Evolutionary conservation across 768 basidiomycete genomes (phyloP).

Genomic region (Pleurotus tuoliensis): DNA sequence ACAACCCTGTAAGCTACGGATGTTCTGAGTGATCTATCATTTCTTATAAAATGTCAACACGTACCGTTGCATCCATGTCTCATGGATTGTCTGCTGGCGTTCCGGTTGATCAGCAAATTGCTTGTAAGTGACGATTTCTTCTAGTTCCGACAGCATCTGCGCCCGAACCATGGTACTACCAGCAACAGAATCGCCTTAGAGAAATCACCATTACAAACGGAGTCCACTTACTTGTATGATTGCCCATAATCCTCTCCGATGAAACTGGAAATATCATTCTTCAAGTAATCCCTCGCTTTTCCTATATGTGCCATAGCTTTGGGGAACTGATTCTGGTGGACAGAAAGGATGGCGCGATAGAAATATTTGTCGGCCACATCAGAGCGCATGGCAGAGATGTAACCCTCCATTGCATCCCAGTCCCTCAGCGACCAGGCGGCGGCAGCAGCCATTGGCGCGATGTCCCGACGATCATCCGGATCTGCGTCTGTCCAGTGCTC

Average conservation of each 20-base stretch:
- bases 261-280: slow-evolving; percentile 86
- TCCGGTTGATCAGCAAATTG: slow-evolving; percentile 92
- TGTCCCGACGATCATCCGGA: slow-evolving; percentile 81
- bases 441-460: slow-evolving; percentile 95
- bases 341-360: slow-evolving; percentile 92
- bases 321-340: slow-evolving; percentile 94
- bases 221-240: slow-evolving; percentile 77
- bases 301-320: slow-evolving; percentile 89
- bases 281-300: slow-evolving; percentile 87
- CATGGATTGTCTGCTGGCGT: slow-evolving; percentile 81
- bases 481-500: slow-evolving; percentile 82
- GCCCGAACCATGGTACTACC: slow-evolving; percentile 90
- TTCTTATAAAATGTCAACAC: not conserved
- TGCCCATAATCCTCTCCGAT: slow-evolving; percentile 95
- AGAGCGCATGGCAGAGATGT: slow-evolving; percentile 87
- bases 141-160: slow-evolving; percentile 96
- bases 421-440: slow-evolving; percentile 96
- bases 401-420: slow-evolving; percentile 98
- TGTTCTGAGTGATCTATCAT: not conserved
- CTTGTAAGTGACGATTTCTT: slow-evolving; percentile 96
- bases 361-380: slow-evolving; percentile 95
- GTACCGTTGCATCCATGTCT: slow-evolving; percentile 97
- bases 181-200: not conserved
- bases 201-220: not conserved
- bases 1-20: slow-evolving; percentile 80